A percentile compares a stretch with the other conserved stretches of the same genome.
Conservation (phyloP, 2,329 filamentous ascomycete species). For the Geosmithia flava region DNA sequence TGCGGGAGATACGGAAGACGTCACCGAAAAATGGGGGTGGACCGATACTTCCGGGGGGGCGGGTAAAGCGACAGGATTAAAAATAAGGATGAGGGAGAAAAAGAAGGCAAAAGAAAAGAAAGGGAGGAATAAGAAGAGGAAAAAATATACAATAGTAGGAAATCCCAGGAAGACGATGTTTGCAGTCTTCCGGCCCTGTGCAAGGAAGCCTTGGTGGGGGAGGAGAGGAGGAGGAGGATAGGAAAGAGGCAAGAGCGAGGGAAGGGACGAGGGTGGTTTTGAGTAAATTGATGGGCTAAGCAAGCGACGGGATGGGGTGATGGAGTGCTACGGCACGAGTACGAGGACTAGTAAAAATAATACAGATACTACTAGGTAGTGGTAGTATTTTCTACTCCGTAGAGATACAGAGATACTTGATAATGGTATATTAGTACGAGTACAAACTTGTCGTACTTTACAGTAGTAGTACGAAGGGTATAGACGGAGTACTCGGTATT, state of each 20-base stretch:
- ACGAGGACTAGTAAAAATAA: background rate
- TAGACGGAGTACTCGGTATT: background rate
- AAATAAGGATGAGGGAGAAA: background rate
- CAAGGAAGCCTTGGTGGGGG: background rate
- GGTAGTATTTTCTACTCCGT: too few relatives aligned
- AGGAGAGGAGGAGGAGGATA: background rate
- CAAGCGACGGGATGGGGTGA: background rate
- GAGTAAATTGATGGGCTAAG: background rate
- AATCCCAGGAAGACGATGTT: background rate
- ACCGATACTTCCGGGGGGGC: background rate
- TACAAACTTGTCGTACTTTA: background rate
- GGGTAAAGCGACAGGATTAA: background rate
- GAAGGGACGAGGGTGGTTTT: constrained; percentile 1
- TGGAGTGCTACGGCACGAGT: background rate
- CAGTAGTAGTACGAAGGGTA: background rate
- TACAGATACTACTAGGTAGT: too few relatives aligned
- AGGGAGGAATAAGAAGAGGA: background rate
- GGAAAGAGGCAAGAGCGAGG: background rate
- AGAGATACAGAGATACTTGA: background rate
- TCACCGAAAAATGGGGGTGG: background rate
- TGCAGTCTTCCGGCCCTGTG: background rate
- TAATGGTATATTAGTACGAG: background rate
- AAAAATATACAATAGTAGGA: background rate
- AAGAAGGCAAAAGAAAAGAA: background rate
- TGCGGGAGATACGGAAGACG: background rate